Evolutionary conservation across 2,329 filamentous ascomycete species (phyloP), one percentile per base, ranked within the genome.

Genomic region (Phialophora verrucosa): DNA sequence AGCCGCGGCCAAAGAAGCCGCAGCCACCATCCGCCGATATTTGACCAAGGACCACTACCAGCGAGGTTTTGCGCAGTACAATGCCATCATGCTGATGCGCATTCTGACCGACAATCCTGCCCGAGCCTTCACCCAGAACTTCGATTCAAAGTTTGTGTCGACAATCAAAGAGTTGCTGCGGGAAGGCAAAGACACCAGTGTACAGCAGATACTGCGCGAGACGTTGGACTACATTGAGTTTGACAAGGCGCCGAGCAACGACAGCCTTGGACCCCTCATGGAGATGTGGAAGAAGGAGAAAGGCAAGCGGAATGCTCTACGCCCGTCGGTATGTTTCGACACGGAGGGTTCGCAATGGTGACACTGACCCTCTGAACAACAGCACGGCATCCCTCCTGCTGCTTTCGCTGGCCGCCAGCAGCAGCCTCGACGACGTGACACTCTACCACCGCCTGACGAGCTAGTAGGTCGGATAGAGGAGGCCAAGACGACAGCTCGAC

Each of bases 51-150:
- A 93, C 54, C 88, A 91, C 78, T 83, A 79, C 70, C 76, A 76
- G 38, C 79, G 83, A 53, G 87, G 91, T 10, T 88, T 91, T 73
- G 88, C 89, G 72, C 94, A 98, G 78, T 98, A 97, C 84, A 97
- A 98, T 80, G 90, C 92, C 69, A 88, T 98, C 74, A 98, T 98
- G 95, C 86, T 99, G 63, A 84, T 96, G 72, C 90, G 94, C 68
- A 99, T 99, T 74, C 83, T 99, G 71, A 85, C 89, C 72, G 93
- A 98, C 78, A 97, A 99, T 76, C 95, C 95, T 0, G 94, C 94
- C 32, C 85, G 86, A 61, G 92, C 88, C 1, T 99, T 99, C 75
- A 97, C 94, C n/a, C 87, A 91, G 71, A 93, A 96, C 76, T 79
- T 98, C 50, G 93, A 97, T 78, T 85, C 89, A 75, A 92, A 92